A percentile compares a stretch with the other conserved stretches of the same genome.
These are phyloP conservation scores for Citrus cavaleriei DNA, from an alignment of 345 rosid species.

Conservation along the genomic window DNA sequence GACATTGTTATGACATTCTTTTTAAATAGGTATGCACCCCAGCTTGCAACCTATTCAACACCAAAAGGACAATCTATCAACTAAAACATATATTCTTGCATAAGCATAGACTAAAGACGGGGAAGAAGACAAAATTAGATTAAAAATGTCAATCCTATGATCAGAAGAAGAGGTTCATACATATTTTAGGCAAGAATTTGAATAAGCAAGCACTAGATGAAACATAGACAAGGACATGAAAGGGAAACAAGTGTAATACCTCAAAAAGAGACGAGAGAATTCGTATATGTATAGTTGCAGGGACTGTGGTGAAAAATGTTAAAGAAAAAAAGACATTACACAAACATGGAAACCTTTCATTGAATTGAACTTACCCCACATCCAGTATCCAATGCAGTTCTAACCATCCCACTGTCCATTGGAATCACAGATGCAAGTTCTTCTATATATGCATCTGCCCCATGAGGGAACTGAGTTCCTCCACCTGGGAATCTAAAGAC, in stretches of 20 bases:
- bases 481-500: constrained; percentile 76
- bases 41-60: constrained; percentile 54
- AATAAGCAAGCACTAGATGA: not conserved
- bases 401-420: constrained; percentile 50
- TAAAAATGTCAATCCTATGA: not conserved
- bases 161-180: not conserved
- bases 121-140: not conserved
- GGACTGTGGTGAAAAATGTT: not conserved
- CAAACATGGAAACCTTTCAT: not conserved
- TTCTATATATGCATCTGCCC: constrained; percentile 57
- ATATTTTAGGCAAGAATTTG: not conserved
- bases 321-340: not conserved
- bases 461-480: constrained; percentile 69
- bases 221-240: not conserved
- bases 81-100: not conserved
- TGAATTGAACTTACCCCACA: constrained; percentile 51
- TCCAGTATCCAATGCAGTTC: constrained; percentile 65
- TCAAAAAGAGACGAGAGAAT: not conserved
- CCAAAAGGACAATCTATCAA: not conserved
- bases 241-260: not conserved
- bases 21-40: constrained; percentile 63
- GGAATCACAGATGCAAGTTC: constrained; percentile 62
- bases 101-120: not conserved
- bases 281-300: not conserved
- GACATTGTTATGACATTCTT: constrained; percentile 66